phyloP scores from a whole-genome alignment of 2,329 filamentous ascomycete species.

The Ascochyta koolunga region DNA sequence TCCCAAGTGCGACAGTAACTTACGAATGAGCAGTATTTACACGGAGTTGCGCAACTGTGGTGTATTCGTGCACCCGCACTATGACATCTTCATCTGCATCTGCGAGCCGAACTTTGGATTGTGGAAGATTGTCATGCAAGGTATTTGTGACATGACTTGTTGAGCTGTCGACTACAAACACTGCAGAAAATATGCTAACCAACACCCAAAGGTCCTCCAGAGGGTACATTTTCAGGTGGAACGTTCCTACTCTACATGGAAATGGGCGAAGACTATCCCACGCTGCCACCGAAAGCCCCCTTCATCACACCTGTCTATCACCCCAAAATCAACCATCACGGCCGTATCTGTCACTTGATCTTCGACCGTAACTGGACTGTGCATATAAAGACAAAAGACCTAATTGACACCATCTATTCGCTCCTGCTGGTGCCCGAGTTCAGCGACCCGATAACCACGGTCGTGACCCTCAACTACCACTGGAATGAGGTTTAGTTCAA shows the following conservation, averaged over 20 bases:
- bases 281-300: background rate
- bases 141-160: background rate
- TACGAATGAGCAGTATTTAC: conserved; percentile 36
- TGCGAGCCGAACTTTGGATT: conserved; percentile 48
- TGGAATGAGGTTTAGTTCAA: conserved; percentile 42
- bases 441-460: conserved; percentile 36
- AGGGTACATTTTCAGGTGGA: conserved; percentile 20
- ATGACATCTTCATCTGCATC: conserved; percentile 51
- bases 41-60: conserved; percentile 45
- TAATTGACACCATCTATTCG: conserved; percentile 45
- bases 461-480: conserved; percentile 41
- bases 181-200: background rate
- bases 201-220: background rate
- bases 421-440: conserved; percentile 44
- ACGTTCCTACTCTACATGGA: conserved; percentile 6
- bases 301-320: conserved; percentile 23
- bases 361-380: conserved; percentile 47
- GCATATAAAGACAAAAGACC: conserved; percentile 39
- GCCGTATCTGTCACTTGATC: conserved; percentile 46
- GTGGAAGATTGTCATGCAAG: conserved; percentile 51
- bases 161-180: background rate
- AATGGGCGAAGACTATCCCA: background rate
- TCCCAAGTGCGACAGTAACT: conserved; percentile 16
- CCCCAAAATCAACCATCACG: conserved; percentile 48
- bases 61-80: conserved; percentile 36